Conservation (phyloP, 2,329 filamentous ascomycete species). For the Xylaria sp. region DNA sequence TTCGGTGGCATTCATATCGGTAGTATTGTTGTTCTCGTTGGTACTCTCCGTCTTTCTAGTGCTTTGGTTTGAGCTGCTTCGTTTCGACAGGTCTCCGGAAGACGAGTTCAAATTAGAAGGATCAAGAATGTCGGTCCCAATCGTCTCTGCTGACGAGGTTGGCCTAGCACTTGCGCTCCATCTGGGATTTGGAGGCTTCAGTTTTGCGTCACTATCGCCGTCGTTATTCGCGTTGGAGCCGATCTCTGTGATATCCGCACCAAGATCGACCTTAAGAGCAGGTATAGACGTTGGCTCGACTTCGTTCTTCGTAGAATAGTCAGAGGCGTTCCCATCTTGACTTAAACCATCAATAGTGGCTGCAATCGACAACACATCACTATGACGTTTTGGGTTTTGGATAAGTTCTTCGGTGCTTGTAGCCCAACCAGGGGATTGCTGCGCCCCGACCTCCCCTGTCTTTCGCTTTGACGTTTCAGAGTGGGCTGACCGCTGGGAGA, state of each 20-base stretch:
- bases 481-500: constrained; percentile 46
- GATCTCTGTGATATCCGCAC: constrained; percentile 27
- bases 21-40: constrained; percentile 24
- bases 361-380: constrained; percentile 56
- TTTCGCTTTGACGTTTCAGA: constrained; percentile 38
- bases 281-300: constrained; percentile 38
- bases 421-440: constrained; percentile 30
- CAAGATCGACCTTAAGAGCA: constrained; percentile 49
- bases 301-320: constrained; percentile 36
- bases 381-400: constrained; percentile 43
- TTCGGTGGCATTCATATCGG: constrained; percentile 26
- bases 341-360: constrained; percentile 64
- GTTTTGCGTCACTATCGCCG: constrained; percentile 10
- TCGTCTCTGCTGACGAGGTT: constrained; percentile 38
- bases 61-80: constrained; percentile 30
- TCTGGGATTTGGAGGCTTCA: constrained; percentile 14
- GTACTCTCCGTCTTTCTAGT: constrained; percentile 26
- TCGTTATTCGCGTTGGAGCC: constrained; percentile 9
- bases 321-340: constrained; percentile 46
- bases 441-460: constrained; percentile 29
- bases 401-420: constrained; percentile 56
- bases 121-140: constrained; percentile 39
- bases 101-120: constrained; percentile 25
- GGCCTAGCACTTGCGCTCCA: constrained; percentile 24
- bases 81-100: constrained; percentile 28